Evolutionary conservation across 805 yeast species (phyloP), one percentile per base, ranked within the genome.

Genomic region (Candida maltosa): DNA sequence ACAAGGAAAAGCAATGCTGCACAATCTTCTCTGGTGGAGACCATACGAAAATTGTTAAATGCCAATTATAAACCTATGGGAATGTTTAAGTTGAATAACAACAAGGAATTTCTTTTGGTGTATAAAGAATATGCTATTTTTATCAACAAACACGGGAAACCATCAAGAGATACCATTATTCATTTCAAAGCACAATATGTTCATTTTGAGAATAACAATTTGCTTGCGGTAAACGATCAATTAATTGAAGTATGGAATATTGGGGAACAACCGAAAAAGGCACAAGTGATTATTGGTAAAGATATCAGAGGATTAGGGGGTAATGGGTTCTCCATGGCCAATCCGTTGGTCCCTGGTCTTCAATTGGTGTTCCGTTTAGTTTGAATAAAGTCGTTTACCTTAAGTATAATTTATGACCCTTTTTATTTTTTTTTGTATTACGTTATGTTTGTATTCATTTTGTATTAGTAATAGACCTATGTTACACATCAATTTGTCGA

Each of bases 211-310:
- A 46, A 58, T 28, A 62, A 65, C 40, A 49, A 61, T 37, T 45
- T 68, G 11, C 55, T 66, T 26, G 37, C 83, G 4, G 70, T 78
- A 19, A 77, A 82, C 27, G 78, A 79, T 15, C 87, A 83, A 44
- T 70, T 80, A 31, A 66, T 85, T 6, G 95, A 87, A 49, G 68
- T 87, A 3, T 78, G 88, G 64, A 70, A 78, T 23, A 61, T 82
- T 17, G 70, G 72, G 29, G 72, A 66, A 40, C 56, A 59, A 34
- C 68, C 69, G 14, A 58, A 57, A 14, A 69, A 70, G 4, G 41
- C 72, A 8, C 95, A 87, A 52, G 81, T 85, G 4, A 69, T 87
- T 26, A 73, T 79, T 3, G 91, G 91, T 16, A 82, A 80, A 51
- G 85, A 78, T 45, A 73, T 86, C 21, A 47, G 43, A 12, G 41